Conservation (phyloP, 805 yeast genomes). For the Clavispora phyllophila region DNA sequence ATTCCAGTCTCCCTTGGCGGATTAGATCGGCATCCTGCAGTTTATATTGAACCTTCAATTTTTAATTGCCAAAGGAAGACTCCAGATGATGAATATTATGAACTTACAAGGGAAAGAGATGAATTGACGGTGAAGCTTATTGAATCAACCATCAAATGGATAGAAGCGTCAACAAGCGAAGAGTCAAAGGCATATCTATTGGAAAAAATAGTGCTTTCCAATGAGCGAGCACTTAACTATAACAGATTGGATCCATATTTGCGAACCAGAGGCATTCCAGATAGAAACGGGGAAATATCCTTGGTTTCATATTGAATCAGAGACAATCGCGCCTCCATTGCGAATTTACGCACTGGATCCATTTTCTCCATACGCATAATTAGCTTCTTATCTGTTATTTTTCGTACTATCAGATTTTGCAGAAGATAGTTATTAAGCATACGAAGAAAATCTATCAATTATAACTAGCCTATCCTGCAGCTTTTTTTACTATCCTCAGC, state of each 20-base stretch:
- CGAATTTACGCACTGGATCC: too few relatives aligned
- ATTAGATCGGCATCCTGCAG: constrained; percentile 2
- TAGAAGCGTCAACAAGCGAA: constrained; percentile 6
- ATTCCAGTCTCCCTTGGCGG: constrained; percentile 12
- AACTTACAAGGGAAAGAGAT: constrained; percentile 8
- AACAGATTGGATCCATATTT: constrained; percentile 9
- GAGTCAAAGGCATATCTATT: constrained; percentile 5
- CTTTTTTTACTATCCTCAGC: too few relatives aligned
- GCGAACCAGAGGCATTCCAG: constrained; percentile 7
- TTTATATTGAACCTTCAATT: constrained; percentile 8
- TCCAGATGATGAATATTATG: constrained; percentile 6
- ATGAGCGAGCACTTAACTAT: constrained; percentile 8
- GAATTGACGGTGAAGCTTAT: constrained; percentile 8
- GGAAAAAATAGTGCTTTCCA: constrained; percentile 5
- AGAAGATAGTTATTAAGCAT: too few relatives aligned
- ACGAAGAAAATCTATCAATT: too few relatives aligned
- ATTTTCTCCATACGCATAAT: too few relatives aligned
- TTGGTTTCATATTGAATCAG: not conserved
- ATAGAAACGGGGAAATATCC: constrained; percentile 9
- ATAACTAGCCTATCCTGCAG: too few relatives aligned
- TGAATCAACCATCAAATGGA: constrained; percentile 11
- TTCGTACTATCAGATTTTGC: too few relatives aligned
- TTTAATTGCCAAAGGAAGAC: constrained; percentile 4
- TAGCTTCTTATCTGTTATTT: too few relatives aligned
- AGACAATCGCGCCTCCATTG: too few relatives aligned